Conservation (phyloP, 345 rosid genomes). For the Eucalyptus sideroxylon region DNA sequence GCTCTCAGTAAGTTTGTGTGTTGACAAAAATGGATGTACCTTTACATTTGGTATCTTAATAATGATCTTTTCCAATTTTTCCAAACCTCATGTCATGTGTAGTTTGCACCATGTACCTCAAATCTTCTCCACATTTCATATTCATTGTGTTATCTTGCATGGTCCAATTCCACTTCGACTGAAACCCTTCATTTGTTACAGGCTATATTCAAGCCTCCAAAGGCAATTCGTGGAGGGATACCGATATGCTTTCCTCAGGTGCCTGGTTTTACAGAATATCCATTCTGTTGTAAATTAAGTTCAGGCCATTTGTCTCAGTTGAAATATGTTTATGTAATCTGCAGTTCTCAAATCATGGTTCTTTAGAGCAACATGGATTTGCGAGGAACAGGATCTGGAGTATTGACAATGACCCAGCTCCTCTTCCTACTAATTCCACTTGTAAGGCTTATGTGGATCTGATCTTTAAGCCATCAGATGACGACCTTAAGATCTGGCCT, state of each 20-base stretch:
- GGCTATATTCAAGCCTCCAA: conserved; percentile 76
- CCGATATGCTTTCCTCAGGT: conserved; percentile 97
- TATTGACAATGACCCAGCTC: conserved; percentile 64
- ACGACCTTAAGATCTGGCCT: conserved; percentile 81
- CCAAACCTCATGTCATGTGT: neutral
- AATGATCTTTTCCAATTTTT: neutral
- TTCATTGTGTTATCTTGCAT: neutral
- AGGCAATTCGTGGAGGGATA: conserved; percentile 93
- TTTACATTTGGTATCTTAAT: neutral
- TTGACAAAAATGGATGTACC: neutral
- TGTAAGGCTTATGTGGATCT: conserved; percentile 50
- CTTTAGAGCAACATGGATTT: conserved; percentile 79
- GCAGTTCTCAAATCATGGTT: conserved; percentile 71
- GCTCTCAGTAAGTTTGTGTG: neutral
- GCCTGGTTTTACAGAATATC: conserved; percentile 4
- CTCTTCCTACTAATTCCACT: conserved; percentile 41
- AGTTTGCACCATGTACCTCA: neutral
- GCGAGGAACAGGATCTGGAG: conserved; percentile 89
- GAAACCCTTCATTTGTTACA: conserved; percentile 2
- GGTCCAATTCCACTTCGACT: neutral
- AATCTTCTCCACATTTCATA: neutral
- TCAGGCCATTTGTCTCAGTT: neutral
- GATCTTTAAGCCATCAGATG: conserved; percentile 76
- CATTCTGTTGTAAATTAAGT: neutral
- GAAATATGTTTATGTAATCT: neutral